Percentiles rank a stretch among this genome's conserved stretches.
phyloP scores from a whole-genome alignment of 2,329 filamentous ascomycete genomes.

The Akanthomyces uredinophilus region DNA sequence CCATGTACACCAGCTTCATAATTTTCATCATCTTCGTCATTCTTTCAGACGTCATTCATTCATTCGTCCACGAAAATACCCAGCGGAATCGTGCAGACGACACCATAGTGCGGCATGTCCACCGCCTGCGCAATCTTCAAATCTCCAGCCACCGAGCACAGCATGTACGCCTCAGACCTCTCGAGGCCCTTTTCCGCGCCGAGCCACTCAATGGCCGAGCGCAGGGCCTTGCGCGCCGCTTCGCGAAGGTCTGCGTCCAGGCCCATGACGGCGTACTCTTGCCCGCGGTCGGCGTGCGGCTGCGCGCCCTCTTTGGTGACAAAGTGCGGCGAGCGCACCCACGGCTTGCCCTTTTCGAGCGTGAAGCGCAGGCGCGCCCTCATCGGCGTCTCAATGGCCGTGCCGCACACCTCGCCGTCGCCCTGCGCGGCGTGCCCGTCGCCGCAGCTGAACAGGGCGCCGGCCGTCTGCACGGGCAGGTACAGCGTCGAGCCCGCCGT shows the following conservation, averaged over 20 bases:
- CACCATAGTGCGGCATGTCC: slow-evolving; percentile 49
- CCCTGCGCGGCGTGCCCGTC: slow-evolving; percentile 52
- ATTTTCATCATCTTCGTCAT: background rate
- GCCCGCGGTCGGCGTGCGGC: slow-evolving; percentile 20
- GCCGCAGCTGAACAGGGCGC: slow-evolving; percentile 49
- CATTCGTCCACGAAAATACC: slow-evolving; percentile 35
- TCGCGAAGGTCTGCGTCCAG: slow-evolving; percentile 42
- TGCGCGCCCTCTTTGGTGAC: slow-evolving; percentile 27
- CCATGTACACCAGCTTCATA: background rate
- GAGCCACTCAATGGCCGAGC: slow-evolving; percentile 45
- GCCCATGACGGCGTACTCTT: slow-evolving; percentile 43
- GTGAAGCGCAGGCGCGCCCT: slow-evolving; percentile 43
- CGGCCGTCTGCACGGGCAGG: slow-evolving; percentile 43
- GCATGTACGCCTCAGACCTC: slow-evolving; percentile 46
- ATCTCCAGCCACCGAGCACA: slow-evolving; percentile 44
- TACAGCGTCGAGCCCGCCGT: slow-evolving; percentile 42
- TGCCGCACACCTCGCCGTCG: slow-evolving; percentile 50
- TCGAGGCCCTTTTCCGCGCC: slow-evolving; percentile 40
- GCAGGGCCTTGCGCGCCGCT: slow-evolving; percentile 43
- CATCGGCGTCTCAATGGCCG: slow-evolving; percentile 51
- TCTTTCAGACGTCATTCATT: background rate
- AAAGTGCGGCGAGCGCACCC: slow-evolving; percentile 44
- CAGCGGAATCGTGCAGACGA: slow-evolving; percentile 45
- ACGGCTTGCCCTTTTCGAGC: slow-evolving; percentile 40
- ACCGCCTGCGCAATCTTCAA: slow-evolving; percentile 48